Conservation (phyloP, 2,329 filamentous ascomycete species). For the Pyrenophora seminiperda region DNA sequence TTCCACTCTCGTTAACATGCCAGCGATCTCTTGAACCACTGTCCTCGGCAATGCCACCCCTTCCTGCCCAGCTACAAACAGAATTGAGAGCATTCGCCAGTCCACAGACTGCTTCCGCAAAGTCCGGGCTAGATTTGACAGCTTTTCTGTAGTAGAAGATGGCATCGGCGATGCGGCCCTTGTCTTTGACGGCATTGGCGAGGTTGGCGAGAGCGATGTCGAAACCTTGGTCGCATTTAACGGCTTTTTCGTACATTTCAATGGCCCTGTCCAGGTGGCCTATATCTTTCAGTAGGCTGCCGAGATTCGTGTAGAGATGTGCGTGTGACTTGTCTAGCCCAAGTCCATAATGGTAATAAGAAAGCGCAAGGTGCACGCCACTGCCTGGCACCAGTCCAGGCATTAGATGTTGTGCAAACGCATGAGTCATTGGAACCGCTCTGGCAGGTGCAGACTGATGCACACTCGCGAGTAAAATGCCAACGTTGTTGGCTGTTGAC, state of each 20-base stretch:
- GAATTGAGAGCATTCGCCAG: conserved; percentile 94
- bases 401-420: conserved; percentile 54
- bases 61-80: conserved; percentile 90
- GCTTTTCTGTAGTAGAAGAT: conserved; percentile 91
- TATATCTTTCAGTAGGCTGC: conserved; percentile 93
- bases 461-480: conserved; percentile 92
- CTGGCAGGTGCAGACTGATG: conserved; percentile 67
- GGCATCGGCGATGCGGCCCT: conserved; percentile 87
- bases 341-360: conserved; percentile 95
- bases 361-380: conserved; percentile 82
- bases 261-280: conserved; percentile 91
- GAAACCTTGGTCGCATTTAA: conserved; percentile 89
- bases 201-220: conserved; percentile 97
- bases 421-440: conserved; percentile 48
- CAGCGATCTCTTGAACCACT: conserved; percentile 80
- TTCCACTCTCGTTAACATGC: conserved; percentile 86
- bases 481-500: conserved; percentile 97
- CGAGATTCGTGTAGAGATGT: conserved; percentile 94
- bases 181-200: conserved; percentile 97
- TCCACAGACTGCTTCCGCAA: conserved; percentile 95
- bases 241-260: conserved; percentile 95
- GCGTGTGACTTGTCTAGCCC: conserved; percentile 86
- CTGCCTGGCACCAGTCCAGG: conserved; percentile 84
- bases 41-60: conserved; percentile 81
- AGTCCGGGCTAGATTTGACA: conserved; percentile 89